Conservation (phyloP, 305 asterid genomes). For the Caryopteris hybrid region DNA sequence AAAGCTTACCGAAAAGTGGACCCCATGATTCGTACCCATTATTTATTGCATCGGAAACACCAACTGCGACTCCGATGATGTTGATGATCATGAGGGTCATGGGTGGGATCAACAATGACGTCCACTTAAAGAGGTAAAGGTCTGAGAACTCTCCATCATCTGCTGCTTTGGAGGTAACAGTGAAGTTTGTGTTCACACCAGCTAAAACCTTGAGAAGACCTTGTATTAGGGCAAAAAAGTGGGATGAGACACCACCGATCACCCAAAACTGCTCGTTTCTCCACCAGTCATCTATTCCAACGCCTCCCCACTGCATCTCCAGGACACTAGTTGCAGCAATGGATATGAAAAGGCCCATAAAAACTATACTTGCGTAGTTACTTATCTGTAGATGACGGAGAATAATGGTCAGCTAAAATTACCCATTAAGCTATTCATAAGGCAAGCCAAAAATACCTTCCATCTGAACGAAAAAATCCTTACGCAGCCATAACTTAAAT, state of each 20-base stretch:
- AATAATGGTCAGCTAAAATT: background rate
- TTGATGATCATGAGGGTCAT: slow-evolving; percentile 74
- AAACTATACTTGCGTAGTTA: slow-evolving; percentile 84
- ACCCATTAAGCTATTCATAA: too few species aligned
- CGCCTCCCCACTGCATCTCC: slow-evolving; percentile 97
- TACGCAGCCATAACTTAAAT: too few species aligned
- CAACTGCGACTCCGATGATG: slow-evolving; percentile 79
- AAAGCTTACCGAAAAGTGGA: slow-evolving; percentile 83
- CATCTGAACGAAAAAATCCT: too few species aligned
- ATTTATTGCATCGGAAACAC: slow-evolving; percentile 78
- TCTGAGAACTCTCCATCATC: slow-evolving; percentile 89
- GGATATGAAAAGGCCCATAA: slow-evolving; percentile 73
- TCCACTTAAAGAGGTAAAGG: slow-evolving; percentile 93
- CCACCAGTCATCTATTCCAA: slow-evolving; percentile 83
- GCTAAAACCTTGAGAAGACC: slow-evolving; percentile 89
- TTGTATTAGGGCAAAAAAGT: slow-evolving; percentile 82
- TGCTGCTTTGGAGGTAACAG: slow-evolving; percentile 90
- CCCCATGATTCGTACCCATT: slow-evolving; percentile 97
- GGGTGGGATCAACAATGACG: slow-evolving; percentile 92
- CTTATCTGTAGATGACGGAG: slow-evolving; percentile 55
- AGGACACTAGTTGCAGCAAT: slow-evolving; percentile 76
- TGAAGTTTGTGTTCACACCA: slow-evolving; percentile 91
- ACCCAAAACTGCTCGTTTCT: slow-evolving; percentile 99
- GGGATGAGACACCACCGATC: slow-evolving; percentile 88
- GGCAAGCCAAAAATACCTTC: too few species aligned